Evolutionary conservation across 2,329 filamentous ascomycete genomes (phyloP).

Genomic region (Emergomyces pasteurianus): DNA sequence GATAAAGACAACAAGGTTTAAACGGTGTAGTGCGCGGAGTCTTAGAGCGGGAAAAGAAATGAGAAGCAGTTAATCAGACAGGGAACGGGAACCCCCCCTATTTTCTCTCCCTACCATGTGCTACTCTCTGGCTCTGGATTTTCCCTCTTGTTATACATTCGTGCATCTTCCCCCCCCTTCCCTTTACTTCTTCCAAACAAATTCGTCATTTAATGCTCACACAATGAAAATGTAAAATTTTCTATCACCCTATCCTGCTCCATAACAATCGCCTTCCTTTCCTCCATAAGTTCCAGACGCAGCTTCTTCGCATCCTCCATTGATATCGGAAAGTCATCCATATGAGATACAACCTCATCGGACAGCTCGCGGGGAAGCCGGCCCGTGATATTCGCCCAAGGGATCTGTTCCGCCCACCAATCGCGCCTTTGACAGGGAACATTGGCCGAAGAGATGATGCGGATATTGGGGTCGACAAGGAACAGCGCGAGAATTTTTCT

Average conservation of each 20-base stretch:
- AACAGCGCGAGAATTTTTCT: conserved; percentile 5
- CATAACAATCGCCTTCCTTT: conserved; percentile 4
- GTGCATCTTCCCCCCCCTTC: not conserved
- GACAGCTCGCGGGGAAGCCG: conserved; percentile 6
- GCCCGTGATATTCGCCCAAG: not conserved
- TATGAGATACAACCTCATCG: conserved; percentile 1
- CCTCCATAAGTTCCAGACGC: conserved; percentile 8
- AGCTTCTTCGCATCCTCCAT: conserved; percentile 3
- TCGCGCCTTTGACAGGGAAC: conserved; percentile 3
- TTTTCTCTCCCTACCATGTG: no score
- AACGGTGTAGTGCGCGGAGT: no score
- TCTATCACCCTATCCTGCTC: not conserved
- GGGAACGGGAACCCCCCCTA: no score
- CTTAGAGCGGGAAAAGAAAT: no score
- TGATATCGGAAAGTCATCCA: conserved; percentile 2
- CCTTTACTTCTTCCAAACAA: not conserved
- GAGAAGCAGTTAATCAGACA: no score
- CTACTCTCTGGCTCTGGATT: no score
- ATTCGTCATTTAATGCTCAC: conserved; percentile 7
- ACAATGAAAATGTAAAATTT: conserved; percentile 4
- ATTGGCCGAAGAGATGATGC: conserved; percentile 9
- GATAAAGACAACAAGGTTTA: no score
- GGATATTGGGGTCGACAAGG: conserved; percentile 7
- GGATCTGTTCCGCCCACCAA: conserved; percentile 5
- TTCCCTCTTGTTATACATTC: not conserved